Evolutionary conservation across 495 filamentous ascomycete genomes (phyloP).

Genomic region (Hypoxylon rickii): DNA sequence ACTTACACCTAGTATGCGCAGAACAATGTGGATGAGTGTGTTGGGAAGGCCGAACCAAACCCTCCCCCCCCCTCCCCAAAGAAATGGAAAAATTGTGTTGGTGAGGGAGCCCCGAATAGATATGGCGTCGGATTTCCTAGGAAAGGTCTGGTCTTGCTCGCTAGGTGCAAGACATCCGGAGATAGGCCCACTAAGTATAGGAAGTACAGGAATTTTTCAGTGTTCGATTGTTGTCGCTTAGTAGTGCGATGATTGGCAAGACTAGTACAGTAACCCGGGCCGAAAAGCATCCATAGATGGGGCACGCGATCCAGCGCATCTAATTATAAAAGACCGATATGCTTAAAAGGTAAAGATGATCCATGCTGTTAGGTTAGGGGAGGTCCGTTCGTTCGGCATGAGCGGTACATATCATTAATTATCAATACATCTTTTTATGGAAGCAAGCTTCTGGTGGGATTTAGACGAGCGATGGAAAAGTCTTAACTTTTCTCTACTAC

Average conservation of each 20-base stretch:
- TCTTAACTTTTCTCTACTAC: too few species aligned
- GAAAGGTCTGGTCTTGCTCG: conserved; percentile 5
- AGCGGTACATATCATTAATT: neutral
- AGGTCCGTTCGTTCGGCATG: too few species aligned
- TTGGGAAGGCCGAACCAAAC: too few species aligned
- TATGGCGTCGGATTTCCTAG: conserved; percentile 8
- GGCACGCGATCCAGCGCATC: conserved; percentile 16
- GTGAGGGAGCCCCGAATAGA: neutral
- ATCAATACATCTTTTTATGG: neutral
- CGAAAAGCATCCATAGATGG: conserved; percentile 18
- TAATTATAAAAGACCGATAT: conserved; percentile 35
- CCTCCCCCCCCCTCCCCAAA: too few species aligned
- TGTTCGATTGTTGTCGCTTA: conserved; percentile 5
- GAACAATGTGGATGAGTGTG: too few species aligned
- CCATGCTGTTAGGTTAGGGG: conserved; percentile 12
- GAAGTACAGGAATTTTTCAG: too few species aligned
- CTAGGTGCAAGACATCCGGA: conserved; percentile 4
- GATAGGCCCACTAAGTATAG: conserved; percentile 2
- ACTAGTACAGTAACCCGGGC: conserved; percentile 26
- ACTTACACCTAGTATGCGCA: too few species aligned
- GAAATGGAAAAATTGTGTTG: too few species aligned
- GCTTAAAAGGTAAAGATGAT: conserved; percentile 21
- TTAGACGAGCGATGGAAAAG: neutral
- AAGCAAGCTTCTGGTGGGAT: neutral
- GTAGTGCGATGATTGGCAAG: conserved; percentile 24